phyloP scores from a whole-genome alignment of 2,329 filamentous ascomycete species.

The Aspergillus sp. region DNA sequence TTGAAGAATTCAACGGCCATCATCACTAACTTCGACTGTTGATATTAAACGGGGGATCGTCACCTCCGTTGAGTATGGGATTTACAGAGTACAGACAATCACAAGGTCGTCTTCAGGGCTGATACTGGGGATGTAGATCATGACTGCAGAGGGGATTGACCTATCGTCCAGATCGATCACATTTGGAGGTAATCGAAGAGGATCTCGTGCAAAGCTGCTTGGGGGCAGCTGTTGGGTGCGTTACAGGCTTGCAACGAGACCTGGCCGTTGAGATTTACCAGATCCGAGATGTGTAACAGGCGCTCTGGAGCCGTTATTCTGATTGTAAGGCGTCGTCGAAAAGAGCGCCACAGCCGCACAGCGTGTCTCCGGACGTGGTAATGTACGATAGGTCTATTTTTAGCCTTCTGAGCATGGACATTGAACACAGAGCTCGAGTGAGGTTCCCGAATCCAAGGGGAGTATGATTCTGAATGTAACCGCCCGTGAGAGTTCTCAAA shows the following conservation, averaged over 20 bases:
- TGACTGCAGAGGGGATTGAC: not conserved
- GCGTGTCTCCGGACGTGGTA: not conserved
- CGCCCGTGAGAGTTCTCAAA: not conserved
- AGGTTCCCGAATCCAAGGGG: not conserved
- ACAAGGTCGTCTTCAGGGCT: not conserved
- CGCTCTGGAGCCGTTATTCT: not conserved
- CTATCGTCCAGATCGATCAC: conserved; percentile 7
- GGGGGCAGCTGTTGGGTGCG: not conserved
- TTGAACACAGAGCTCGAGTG: not conserved
- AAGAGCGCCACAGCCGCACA: not conserved
- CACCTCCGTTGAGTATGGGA: not conserved
- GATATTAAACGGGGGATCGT: not conserved
- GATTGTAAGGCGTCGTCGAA: not conserved
- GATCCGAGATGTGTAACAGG: not conserved
- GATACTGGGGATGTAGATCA: not conserved
- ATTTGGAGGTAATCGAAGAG: not conserved
- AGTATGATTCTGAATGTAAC: not conserved
- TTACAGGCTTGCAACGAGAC: not conserved
- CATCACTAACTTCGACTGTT: not conserved
- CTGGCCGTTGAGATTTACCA: not conserved
- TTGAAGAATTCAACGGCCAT: not conserved
- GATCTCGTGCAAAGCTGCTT: not conserved
- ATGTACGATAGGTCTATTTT: conserved; percentile 6
- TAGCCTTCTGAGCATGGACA: not conserved
- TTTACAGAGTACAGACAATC: not conserved